Base-by-base conservation (phyloP, 768 basidiomycete genomes). In the Hypholoma fasciculare region DNA sequence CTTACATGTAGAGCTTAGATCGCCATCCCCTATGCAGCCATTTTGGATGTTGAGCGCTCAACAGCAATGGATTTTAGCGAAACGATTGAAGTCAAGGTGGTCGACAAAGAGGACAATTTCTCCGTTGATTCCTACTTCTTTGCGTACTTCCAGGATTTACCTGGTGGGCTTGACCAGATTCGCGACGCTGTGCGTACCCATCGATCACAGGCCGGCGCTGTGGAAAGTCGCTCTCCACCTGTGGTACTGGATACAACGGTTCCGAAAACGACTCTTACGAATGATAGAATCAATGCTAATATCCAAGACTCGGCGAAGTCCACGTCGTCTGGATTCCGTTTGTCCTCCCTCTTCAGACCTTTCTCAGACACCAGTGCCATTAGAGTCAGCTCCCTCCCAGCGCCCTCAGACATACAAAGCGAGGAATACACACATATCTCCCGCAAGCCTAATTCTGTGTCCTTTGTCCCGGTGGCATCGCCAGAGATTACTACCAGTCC, bases 61-160 rank as follows among this genome's bases (percentile, higher is more conserved):
- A 82, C 86, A 1, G 90, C 91, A 1, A 88, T 98, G 78, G 96
- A 98, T 68, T 98, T 98, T 67, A 95, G 93, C 61, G 95, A 97
- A 70, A 96, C 95, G 0, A 89, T 99, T 58, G 95, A 98, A 75
- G 83, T 98, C 62, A 94, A 94, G 73, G 93, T 95, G 12, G 78
- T 92, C 53, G 92, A 96, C 72, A 89, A 88, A 63, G 83, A 83
- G 62, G 92, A 91, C 58, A 84, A 87, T 61, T 89, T 87, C 66
- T 85, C 88, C 1, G 72, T 91, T 36, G 92, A 94, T 69, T 93
- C 92, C 2, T 94, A 94, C 68, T 97, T 96, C 73, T 96, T 96
- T 67, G 94, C 96, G 13, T 98, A 97, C 71, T 97, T 98, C 72
- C 87, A 87, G 63, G 85, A 96, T 71, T 80, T 94, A 38, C 79